Evolutionary conservation across 768 basidiomycete genomes (phyloP).

Genomic region (Coprinopsis sp.): DNA sequence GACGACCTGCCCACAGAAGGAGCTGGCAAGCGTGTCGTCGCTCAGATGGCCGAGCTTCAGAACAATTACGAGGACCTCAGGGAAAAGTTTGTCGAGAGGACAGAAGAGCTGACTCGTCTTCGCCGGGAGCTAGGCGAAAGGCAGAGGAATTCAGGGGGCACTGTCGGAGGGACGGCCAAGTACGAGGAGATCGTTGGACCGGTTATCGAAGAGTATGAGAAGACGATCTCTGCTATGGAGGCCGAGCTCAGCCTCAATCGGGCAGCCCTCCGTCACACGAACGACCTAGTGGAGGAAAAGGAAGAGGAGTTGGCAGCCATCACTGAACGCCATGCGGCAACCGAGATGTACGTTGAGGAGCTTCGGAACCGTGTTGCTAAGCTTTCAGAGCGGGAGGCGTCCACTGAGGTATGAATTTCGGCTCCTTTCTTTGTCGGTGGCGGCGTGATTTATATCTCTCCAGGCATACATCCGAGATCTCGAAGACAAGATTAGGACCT

Average conservation of each 20-base stretch:
- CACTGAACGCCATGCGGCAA: slow-evolving; percentile 66
- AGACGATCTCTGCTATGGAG: slow-evolving; percentile 93
- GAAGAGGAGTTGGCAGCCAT: slow-evolving; percentile 71
- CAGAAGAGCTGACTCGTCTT: slow-evolving; percentile 79
- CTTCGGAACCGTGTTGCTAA: slow-evolving; percentile 75
- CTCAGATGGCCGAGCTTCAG: slow-evolving; percentile 80
- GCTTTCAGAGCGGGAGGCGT: slow-evolving; percentile 81
- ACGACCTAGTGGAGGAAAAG: slow-evolving; percentile 90
- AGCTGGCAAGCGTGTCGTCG: slow-evolving; percentile 69
- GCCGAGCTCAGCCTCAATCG: slow-evolving; percentile 84
- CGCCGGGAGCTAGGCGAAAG: slow-evolving; percentile 75
- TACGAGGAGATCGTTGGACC: slow-evolving; percentile 95
- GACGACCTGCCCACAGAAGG: slow-evolving; percentile 53
- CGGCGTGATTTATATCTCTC: slow-evolving; percentile 15
- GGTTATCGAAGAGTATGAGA: slow-evolving; percentile 98
- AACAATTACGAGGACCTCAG: slow-evolving; percentile 82
- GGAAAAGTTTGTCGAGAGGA: slow-evolving; percentile 82
- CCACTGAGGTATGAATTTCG: slow-evolving; percentile 69
- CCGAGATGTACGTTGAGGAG: slow-evolving; percentile 85
- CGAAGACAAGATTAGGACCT: slow-evolving; percentile 85
- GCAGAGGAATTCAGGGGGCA: slow-evolving; percentile 60
- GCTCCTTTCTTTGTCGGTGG: neutral
- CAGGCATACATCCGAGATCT: slow-evolving; percentile 92
- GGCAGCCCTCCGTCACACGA: slow-evolving; percentile 84
- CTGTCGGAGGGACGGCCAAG: slow-evolving; percentile 63